A percentile compares a stretch with the other conserved stretches of the same genome.
These are phyloP conservation scores for Diplodia corticola DNA, from an alignment of 2,329 filamentous ascomycete species.

Conservation along the genomic window DNA sequence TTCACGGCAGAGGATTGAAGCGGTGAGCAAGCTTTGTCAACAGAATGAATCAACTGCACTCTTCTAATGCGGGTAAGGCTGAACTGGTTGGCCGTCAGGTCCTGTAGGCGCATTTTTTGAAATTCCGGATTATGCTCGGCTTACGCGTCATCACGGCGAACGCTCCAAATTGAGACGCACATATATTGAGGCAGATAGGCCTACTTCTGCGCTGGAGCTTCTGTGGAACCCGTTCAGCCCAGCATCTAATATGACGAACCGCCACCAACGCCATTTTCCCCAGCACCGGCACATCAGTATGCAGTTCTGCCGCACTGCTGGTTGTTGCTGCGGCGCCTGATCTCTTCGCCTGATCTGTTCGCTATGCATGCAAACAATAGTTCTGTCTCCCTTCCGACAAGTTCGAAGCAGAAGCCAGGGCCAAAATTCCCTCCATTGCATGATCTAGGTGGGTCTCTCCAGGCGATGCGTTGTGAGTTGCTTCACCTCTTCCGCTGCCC, in stretches of 20 bases:
- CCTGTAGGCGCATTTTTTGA: background rate
- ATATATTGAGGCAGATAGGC: conserved; percentile 20
- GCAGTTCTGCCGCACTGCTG: conserved; percentile 3
- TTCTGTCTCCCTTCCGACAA: background rate
- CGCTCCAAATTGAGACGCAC: background rate
- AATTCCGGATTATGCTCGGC: conserved; percentile 9
- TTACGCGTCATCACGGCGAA: conserved; percentile 17
- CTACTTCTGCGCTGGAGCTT: conserved; percentile 1
- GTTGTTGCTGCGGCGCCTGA: background rate
- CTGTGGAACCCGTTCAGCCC: conserved; percentile 6
- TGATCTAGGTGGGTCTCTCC: conserved; percentile 14
- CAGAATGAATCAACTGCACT: background rate
- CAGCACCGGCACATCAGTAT: background rate
- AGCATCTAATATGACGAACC: conserved; percentile 1
- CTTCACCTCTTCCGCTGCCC: conserved; percentile 1
- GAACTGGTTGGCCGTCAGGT: background rate
- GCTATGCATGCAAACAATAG: conserved; percentile 15
- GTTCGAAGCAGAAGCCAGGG: conserved; percentile 5
- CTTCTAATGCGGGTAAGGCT: conserved; percentile 1
- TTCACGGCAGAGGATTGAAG: background rate
- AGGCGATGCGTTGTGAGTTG: background rate
- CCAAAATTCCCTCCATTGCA: background rate
- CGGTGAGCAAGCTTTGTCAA: background rate
- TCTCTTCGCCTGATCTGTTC: background rate
- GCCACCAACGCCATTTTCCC: conserved; percentile 1